Base-by-base conservation (phyloP, 352 stramenopile species). In the Phytophthora quininea region DNA sequence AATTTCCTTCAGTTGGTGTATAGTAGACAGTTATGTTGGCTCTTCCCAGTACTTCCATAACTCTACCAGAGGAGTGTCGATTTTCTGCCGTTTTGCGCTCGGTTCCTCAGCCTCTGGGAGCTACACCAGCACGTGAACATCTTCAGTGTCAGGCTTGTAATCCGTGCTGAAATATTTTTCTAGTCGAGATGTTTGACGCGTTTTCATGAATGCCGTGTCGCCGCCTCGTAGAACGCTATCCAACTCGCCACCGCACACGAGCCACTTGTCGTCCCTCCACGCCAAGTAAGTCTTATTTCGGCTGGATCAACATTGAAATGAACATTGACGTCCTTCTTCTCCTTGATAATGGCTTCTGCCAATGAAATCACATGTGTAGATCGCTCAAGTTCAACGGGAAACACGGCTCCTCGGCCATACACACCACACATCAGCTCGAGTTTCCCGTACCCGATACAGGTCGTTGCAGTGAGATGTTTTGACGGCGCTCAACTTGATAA, bases 381-480 rank as follows among this genome's bases (percentile, higher is more conserved):
- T 29, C 15, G 38, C 49, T 7, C 51, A 37, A 71, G 55, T 51
- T 67, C 31, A 4, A 69, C 62, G 11, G 53, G 15, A 40, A 69
- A 69, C 24, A 67, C 56, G 35, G 31, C 55, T 31, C 51, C 51
- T 62, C 67, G 43, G 50, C 57, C 64, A 29, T 71, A 71, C 19
- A 66, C 64, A 1, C 14, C 64, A 33, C 61, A 69, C 32, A 27
- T 67, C 32, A 47, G 10, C 35, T 24, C 19, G 19, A 24, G 19
- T 24, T 24, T 24, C 19, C 19, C 19, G 19, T 24, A 24, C 19
- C 19, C 19, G 19, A 24, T 24, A 24, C 19, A 24, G 19, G 19
- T 24, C 19, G 19, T 24, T 24, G 19, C 19, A 24, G 19, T 24
- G 19, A 24, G 19, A 24, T 24, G 19, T 24, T 24, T 24, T 24